Conservation (phyloP, 2,329 filamentous ascomycete species). For the Sporothrix pallida region DNA sequence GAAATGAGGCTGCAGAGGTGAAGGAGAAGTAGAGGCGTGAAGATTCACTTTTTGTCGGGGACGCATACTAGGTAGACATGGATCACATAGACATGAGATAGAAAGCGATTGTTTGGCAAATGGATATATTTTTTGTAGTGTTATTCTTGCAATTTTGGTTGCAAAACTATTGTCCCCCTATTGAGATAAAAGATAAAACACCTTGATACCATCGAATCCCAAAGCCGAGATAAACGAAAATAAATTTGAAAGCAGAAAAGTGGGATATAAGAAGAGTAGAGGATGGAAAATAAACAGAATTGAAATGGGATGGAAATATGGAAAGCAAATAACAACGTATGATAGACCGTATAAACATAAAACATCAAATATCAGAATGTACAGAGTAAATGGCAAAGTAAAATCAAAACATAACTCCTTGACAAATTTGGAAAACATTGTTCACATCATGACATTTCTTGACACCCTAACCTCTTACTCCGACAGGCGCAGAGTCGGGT, state of each 20-base stretch:
- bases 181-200: neutral
- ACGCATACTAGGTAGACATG: neutral
- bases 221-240: neutral
- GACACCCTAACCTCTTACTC: neutral
- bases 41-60: no score
- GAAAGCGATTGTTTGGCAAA: neutral
- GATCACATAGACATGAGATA: neutral
- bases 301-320: neutral
- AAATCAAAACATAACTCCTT: neutral
- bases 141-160: neutral
- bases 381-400: neutral
- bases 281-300: neutral
- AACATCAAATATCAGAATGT: neutral
- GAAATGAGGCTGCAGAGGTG: slow-evolving; percentile 64
- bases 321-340: neutral
- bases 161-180: neutral
- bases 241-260: neutral
- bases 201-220: neutral
- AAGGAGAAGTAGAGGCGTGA: neutral
- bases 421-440: slow-evolving; percentile 19
- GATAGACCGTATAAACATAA: neutral
- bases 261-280: slow-evolving; percentile 18
- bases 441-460: slow-evolving; percentile 13
- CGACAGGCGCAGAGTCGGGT: slow-evolving; percentile 37
- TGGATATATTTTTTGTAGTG: neutral